phyloP scores from a whole-genome alignment of 2,329 filamentous ascomycete species.

The Ascochyta fabae region DNA sequence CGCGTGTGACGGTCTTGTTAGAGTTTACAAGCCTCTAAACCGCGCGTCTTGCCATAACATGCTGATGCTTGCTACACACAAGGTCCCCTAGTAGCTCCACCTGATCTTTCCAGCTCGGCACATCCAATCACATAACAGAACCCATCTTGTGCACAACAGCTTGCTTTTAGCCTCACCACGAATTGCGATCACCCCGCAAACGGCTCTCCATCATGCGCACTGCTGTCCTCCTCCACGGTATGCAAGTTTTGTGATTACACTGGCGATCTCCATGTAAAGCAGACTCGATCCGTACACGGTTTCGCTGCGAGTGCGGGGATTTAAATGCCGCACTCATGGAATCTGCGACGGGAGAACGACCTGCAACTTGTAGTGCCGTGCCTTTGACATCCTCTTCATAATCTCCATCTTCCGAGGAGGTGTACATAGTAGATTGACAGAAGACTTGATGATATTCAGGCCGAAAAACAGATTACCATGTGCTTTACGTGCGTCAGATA shows the following conservation, averaged over 20 bases:
- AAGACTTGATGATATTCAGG: no score
- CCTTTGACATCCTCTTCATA: no score
- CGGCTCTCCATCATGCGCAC: background rate
- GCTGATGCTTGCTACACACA: slow-evolving; percentile 23
- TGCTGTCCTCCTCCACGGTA: background rate
- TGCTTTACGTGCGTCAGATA: no score
- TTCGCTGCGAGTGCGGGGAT: background rate
- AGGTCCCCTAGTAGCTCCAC: slow-evolving; percentile 13
- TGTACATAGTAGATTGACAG: no score
- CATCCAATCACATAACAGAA: background rate
- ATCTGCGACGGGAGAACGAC: background rate
- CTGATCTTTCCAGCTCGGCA: slow-evolving; percentile 11
- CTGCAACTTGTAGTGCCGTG: background rate
- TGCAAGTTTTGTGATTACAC: background rate
- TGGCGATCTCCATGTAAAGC: background rate
- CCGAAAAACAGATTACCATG: no score
- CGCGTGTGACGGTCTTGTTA: background rate
- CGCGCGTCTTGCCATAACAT: slow-evolving; percentile 6
- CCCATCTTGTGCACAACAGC: background rate
- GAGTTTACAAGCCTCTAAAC: background rate
- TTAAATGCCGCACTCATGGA: background rate
- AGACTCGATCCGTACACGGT: background rate
- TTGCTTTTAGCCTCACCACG: slow-evolving; percentile 3
- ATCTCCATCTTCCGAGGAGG: no score
- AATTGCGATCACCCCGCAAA: slow-evolving; percentile 3